These are phyloP conservation scores for Decorospora gaudefroyi DNA, from an alignment of 2,329 filamentous ascomycete species.

Conservation along the genomic window DNA sequence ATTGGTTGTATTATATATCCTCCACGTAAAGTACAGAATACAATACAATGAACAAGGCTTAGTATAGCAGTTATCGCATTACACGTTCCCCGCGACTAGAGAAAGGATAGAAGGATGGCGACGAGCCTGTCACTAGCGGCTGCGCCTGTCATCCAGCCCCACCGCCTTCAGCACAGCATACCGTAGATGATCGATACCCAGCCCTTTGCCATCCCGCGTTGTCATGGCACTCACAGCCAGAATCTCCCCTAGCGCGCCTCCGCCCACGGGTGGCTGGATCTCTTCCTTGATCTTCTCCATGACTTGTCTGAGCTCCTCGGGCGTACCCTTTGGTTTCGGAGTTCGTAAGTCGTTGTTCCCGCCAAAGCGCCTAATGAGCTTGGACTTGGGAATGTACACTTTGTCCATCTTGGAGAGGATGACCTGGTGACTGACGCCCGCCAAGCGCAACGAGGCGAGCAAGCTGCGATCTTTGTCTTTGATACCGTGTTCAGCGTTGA, in stretches of 20 bases:
- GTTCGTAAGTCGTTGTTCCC: constrained; percentile 22
- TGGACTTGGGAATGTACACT: constrained; percentile 34
- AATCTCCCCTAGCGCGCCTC: constrained; percentile 60
- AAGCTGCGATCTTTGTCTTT: constrained; percentile 64
- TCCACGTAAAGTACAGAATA: too few species aligned
- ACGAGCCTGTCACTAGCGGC: too few species aligned
- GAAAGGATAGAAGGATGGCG: too few species aligned
- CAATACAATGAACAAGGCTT: too few species aligned
- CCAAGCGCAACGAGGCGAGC: constrained; percentile 59
- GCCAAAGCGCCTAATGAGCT: constrained; percentile 21
- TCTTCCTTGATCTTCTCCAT: constrained; percentile 46
- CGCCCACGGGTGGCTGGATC: constrained; percentile 41
- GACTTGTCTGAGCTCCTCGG: constrained; percentile 50
- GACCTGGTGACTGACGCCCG: constrained; percentile 66
- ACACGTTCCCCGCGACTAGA: too few species aligned
- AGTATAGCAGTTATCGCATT: too few species aligned
- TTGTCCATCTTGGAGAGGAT: constrained; percentile 68
- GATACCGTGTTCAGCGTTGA: constrained; percentile 66
- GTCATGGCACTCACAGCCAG: constrained; percentile 62
- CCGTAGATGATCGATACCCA: constrained; percentile 66
- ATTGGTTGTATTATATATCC: too few species aligned
- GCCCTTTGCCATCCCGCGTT: constrained; percentile 52
- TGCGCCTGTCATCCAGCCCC: constrained; percentile 25
- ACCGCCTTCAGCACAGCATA: constrained; percentile 67
- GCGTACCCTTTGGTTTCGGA: constrained; percentile 46